Base-by-base conservation (phyloP, 169 alveolate species). In the Cystoisospora suis region DNA sequence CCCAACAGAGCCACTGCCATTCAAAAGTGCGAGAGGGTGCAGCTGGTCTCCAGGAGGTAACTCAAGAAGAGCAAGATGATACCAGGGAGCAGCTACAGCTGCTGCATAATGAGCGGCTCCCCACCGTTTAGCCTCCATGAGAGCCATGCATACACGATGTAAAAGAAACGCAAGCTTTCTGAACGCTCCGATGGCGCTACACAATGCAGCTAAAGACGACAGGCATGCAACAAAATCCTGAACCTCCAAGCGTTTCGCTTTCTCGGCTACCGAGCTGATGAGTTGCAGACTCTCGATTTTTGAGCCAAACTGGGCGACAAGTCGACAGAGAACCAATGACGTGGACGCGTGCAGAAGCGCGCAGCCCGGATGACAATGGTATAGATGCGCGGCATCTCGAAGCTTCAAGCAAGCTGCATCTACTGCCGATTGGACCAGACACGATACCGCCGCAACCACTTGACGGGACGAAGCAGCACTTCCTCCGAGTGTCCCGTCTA, bases 71-170 rank as follows among this genome's bases (percentile, higher is more conserved):
- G 80, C 77, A n/a, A 83, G 80, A 65, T 83, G 89, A 32, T 83
- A 83, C 69, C 70, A 53, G 32, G 89, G 80, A 49, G 89, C 89
- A 12, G 89, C 77, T n/a, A 83, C 81, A 4, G 81, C 58, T 0
- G 89, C 89, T 9, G 80, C 89, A 45, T 83, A 58, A 61, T 83
- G 89, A 32, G 89, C 89, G 15, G 80, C 89, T 3, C 27, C 42
- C 80, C 77, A 83, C 3, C 40, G 4, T 46, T 40, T 17, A 4
- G 89, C 77, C 65, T 83, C 89, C 56, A 83, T 49, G 15, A 83
- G 80, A 3, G 89, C 89, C 89, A 83, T 58, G 59, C 89, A 83
- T 3, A 83, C 80, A 42, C 89, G 56, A 61, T 83, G 89, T 36
- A 83, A 61, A 4, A 83, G 80, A n/a, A 83, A 83, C 81, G 80